Base-by-base conservation (phyloP, 2,329 filamentous ascomycete genomes). In the Rugonectria rugulosa region DNA sequence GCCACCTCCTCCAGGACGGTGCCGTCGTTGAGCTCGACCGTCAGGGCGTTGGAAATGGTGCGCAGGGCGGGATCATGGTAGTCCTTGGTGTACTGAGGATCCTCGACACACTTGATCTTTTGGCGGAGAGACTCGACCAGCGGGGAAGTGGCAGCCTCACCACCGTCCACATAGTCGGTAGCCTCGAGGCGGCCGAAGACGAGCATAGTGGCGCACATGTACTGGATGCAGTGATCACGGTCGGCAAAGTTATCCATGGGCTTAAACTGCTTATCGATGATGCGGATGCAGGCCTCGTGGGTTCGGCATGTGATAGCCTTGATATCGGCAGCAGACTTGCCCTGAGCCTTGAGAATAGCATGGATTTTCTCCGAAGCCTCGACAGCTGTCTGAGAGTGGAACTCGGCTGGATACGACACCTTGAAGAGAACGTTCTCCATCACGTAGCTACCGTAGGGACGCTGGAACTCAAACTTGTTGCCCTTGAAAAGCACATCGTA, bases 381-480 rank as follows among this genome's bases (percentile, higher is more conserved):
- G 64, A 98, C 92, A 66, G 95, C 95, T 31, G 95, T 99, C 80
- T 99, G 95, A 17, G 94, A 97, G 85, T 98, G 94, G 84, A 98
- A 98, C 75, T 98, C 94, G 70, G 93, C 92, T 72, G 94, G 94
- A 76, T 97, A 98, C 40, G 95, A 99, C 58, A 99, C 95, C 86
- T 99, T 99, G 89, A 99, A 99, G 62, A 99, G 88, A 58, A 99
- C 92, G 72, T 98, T 99, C 87, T 99, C 95, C 95, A 99, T 99
- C 65, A 99, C 95, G 77, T 99, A 99, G 82, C 90, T 96, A 73
- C 93, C 94, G 73, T 99, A 99, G 56, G 89, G 87, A 61, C 95
- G 88, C 83, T 98, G 94, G 84, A 97, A 99, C 76, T 92, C 82
- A 75, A 99, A 99, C 77, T 91, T 91, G 70, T 96, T 92, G 78